Conservation (phyloP, 2,329 filamentous ascomycete genomes). For the Monosporascus sp. region DNA sequence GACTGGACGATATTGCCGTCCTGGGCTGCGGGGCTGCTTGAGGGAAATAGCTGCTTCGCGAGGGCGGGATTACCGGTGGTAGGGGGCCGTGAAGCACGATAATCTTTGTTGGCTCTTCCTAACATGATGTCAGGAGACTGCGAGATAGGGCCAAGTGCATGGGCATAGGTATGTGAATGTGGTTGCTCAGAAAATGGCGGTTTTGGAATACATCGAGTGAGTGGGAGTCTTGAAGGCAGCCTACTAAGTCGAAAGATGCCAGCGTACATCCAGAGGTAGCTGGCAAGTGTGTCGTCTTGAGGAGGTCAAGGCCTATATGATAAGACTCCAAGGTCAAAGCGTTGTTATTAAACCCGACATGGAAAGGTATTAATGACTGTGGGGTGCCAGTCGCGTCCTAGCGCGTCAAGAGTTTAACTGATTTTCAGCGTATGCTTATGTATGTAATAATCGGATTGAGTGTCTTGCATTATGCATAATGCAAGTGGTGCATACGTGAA, state of each 20-base stretch:
- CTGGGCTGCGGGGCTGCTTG: conserved; percentile 45
- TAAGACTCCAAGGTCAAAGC: too few relatives aligned
- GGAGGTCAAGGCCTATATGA: background rate
- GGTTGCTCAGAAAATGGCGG: background rate
- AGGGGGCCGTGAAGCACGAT: conserved; percentile 32
- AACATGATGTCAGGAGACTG: conserved; percentile 20
- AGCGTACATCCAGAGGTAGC: conserved; percentile 17
- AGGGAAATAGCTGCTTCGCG: conserved; percentile 51
- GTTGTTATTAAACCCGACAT: too few relatives aligned
- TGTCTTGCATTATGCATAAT: too few relatives aligned
- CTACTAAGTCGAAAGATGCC: conserved; percentile 5
- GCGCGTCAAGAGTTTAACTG: too few relatives aligned
- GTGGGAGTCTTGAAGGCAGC: conserved; percentile 17
- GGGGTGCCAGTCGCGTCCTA: too few relatives aligned
- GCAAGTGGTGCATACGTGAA: too few relatives aligned
- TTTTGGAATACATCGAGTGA: conserved; percentile 4
- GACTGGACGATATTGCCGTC: conserved; percentile 47
- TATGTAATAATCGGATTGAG: too few relatives aligned
- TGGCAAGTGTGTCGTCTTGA: background rate
- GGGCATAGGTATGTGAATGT: conserved; percentile 6
- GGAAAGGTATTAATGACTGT: too few relatives aligned
- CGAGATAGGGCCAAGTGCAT: conserved; percentile 7
- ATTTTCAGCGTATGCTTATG: too few relatives aligned
- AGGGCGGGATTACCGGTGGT: conserved; percentile 26
- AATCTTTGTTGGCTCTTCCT: conserved; percentile 23